Conservation (phyloP, 2,329 filamentous ascomycete species). For the Lecanicillium sp. region DNA sequence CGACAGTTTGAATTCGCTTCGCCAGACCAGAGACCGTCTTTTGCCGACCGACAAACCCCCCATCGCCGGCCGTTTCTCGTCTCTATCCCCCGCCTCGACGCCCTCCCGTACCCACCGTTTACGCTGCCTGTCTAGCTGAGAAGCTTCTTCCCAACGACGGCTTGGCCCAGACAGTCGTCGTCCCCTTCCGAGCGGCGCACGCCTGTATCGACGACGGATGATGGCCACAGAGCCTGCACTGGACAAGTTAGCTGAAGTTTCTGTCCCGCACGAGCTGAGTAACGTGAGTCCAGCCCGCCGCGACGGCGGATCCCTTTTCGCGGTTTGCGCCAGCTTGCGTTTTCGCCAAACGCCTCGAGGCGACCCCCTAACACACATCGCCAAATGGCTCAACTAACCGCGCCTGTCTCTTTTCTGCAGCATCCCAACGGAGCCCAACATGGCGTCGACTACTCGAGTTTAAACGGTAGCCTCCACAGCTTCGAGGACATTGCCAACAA, state of each 20-base stretch:
- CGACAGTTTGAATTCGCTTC: slow-evolving; percentile 5
- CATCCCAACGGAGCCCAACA: slow-evolving; percentile 37
- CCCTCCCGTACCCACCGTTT: not conserved
- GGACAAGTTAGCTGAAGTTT: slow-evolving; percentile 48
- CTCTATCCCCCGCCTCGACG: slow-evolving; percentile 1
- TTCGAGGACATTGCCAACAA: slow-evolving; percentile 51
- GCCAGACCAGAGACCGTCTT: not conserved
- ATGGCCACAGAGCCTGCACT: slow-evolving; percentile 58
- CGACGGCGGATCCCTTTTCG: not conserved
- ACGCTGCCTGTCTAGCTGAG: not conserved
- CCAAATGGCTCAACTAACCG: not conserved
- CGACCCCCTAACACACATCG: slow-evolving; percentile 6
- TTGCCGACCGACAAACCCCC: slow-evolving; percentile 1
- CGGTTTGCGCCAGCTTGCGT: slow-evolving; percentile 8
- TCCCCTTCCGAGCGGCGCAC: slow-evolving; percentile 27
- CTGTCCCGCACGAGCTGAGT: slow-evolving; percentile 40
- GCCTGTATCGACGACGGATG: slow-evolving; percentile 45
- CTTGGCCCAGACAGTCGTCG: slow-evolving; percentile 23
- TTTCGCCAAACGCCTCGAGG: slow-evolving; percentile 12
- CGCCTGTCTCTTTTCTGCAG: not conserved
- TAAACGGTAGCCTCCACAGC: slow-evolving; percentile 44
- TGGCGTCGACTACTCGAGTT: slow-evolving; percentile 38
- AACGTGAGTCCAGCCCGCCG: slow-evolving; percentile 32
- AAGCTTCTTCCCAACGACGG: slow-evolving; percentile 16
- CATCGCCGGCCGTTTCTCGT: not conserved